Conservation (phyloP, 2,329 filamentous ascomycete genomes). For the Tolypocladium tundrense region DNA sequence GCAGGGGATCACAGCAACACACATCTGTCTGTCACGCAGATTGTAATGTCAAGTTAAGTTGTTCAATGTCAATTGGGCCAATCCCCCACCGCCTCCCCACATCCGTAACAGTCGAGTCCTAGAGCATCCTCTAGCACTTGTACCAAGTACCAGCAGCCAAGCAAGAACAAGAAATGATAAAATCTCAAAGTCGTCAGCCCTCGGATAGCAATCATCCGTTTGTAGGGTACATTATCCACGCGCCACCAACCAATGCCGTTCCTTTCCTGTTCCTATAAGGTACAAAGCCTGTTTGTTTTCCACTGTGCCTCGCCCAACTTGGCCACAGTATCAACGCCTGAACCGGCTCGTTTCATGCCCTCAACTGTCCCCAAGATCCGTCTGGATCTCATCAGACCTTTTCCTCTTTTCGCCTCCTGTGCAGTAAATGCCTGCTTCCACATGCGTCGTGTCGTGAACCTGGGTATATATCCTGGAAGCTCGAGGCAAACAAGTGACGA, state of each 20-base stretch:
- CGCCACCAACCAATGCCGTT: not conserved
- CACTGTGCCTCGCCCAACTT: not conserved
- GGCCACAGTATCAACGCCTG: not conserved
- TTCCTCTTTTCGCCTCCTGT: not conserved
- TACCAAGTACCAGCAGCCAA: not conserved
- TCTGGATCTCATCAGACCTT: not conserved
- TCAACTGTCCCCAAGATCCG: not conserved
- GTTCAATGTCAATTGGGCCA: not conserved
- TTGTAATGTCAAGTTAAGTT: too few species aligned
- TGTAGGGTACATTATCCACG: not conserved
- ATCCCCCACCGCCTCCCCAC: not conserved
- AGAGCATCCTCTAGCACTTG: too few species aligned
- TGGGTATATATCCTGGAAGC: slow-evolving; percentile 20
- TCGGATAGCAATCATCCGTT: not conserved
- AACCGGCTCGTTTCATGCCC: not conserved
- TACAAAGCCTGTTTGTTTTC: not conserved
- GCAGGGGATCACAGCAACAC: too few species aligned
- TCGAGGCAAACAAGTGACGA: slow-evolving; percentile 6
- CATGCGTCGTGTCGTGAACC: slow-evolving; percentile 3
- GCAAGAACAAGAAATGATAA: not conserved
- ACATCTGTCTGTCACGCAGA: too few species aligned
- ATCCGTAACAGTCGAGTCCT: not conserved
- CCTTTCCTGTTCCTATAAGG: not conserved
- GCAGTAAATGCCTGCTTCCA: not conserved
- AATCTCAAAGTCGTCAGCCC: not conserved